Percentiles rank a stretch among this genome's conserved stretches.
Evolutionary conservation across 495 filamentous ascomycete genomes (phyloP).

Genomic region (Lasiosphaeria ovina): DNA sequence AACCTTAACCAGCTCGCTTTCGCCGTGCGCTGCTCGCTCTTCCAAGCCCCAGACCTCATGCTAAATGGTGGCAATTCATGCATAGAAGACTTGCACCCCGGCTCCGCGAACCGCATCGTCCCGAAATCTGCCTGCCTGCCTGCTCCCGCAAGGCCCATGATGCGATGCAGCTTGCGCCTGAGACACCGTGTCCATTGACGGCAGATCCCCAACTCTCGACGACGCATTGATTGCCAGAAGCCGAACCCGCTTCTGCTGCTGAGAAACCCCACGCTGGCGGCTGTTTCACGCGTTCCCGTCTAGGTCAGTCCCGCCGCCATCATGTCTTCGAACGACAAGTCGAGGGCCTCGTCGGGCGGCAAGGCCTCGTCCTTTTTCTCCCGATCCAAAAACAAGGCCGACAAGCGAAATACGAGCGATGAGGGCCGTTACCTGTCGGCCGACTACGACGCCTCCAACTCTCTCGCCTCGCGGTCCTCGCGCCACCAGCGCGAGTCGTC

Average conservation of each 20-base stretch:
- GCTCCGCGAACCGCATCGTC: conserved; percentile 23
- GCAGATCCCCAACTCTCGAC: conserved; percentile 23
- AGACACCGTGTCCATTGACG: conserved; percentile 41
- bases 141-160: conserved; percentile 30
- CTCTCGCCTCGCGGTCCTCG: conserved; percentile 69
- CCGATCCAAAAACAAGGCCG: conserved; percentile 71
- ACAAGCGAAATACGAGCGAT: conserved; percentile 58
- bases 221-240: conserved; percentile 31
- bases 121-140: conserved; percentile 15
- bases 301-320: conserved; percentile 35
- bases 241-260: conserved; percentile 22
- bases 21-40: too few relatives aligned
- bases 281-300: conserved; percentile 27
- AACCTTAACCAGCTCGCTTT: conserved; percentile 14
- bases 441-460: conserved; percentile 52
- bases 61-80: conserved; percentile 35
- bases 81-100: conserved; percentile 23
- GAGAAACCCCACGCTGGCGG: conserved; percentile 20
- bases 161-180: conserved; percentile 40
- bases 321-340: conserved; percentile 69
- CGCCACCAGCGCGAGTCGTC: conserved; percentile 78
- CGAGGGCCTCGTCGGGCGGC: conserved; percentile 76
- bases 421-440: conserved; percentile 48
- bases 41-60: conserved; percentile 23
- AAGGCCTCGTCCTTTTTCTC: conserved; percentile 76